Base-by-base conservation (phyloP, 2,329 filamentous ascomycete genomes). In the Pseudomassariella vexata region DNA sequence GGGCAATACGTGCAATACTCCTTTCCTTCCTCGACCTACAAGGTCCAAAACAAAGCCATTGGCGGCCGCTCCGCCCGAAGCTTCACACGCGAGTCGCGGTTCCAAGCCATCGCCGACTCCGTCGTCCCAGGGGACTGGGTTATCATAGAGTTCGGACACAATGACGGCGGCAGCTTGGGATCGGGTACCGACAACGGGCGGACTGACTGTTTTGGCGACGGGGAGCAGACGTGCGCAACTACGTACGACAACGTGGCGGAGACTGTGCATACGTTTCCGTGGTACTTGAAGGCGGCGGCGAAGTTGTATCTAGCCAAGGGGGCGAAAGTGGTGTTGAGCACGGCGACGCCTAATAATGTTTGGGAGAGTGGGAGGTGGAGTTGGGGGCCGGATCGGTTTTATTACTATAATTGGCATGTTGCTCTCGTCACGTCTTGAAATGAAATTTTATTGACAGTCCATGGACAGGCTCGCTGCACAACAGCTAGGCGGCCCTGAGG, bases 71-170 rank as follows among this genome's bases (percentile, higher is more conserved):
- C 72, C 17, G 78, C 80, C 2, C 70, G 80, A 28, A 82, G 76
- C 15, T 85, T 69, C 57, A 79, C 71, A 2, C 68, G 75, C 28
- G 80, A 85, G 56, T 75, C 73, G 7, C 74, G 75, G 10, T 85
- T 85, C 59, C 55, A 65, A 11, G 63, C 62, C 1, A 70, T 85
- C 32, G 67, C 70, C 28, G 55, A 64, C 19, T 47, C 62, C 3
- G 61, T 83, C 16, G 43, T 69, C 47, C 35, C 62, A 2, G 76
- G 75, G 19, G 80, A 85, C 53, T 79, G 74, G 53, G 78, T 83
- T 2, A 63, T 84, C 32, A 82, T 85, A 32, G 79, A 84, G 46
- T 82, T 85, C 46, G 80, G 81, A 0, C 80, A 85, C 61, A 85
- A 85, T 45, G 81, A 85, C 43, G 80, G 78, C 15, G 77, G 79